Evolutionary conservation across 148 eudicot genomes (phyloP), one percentile per base, ranked within the genome.

Genomic region (Silene conica): DNA sequence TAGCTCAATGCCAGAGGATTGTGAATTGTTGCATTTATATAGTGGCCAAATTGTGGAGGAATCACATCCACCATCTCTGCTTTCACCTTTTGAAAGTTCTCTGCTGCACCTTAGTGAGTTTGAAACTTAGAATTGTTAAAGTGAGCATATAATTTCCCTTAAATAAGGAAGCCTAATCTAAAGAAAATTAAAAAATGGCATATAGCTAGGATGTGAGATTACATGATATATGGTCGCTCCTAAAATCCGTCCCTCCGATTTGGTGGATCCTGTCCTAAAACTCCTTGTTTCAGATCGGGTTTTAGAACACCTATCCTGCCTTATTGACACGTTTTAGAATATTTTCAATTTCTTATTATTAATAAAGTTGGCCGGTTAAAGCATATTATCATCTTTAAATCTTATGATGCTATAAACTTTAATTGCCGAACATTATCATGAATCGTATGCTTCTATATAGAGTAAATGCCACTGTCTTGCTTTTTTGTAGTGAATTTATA

Each of bases 1-100:
- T 48, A 34, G 72, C 67, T 58, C 64, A 41, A 55, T 76, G 52
- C 70, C 14, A 38, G 56, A 52, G 59, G 64, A 54, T 15, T 67
- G 58, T 34, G 11, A 16, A 16, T 77, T 61, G 59, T 68, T 72
- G 26, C 4, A 19, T 72, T 72, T 72, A 71, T 67, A 76, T 80
- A 76, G 79, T 34, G 59, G 70, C 14, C 48, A 50, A 26, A 20
- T 2, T 6, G n/a, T 20, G 59, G 67, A 31, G 18, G 63, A 78
- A 67, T 69, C 38, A 0, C 26, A 13, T 68, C 28, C 63, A 43
- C 63, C 58, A 45, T 3, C 13, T 57, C 34, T 31, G 34, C 34
- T 31, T 31, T 31, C 34, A 31, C 34, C 34, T 31, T 31, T 31
- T 31, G 34, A 31, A 31, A 31, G 4, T 31, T 31, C 34, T 31